These are phyloP conservation scores for Acanthamoeba sp. DNA, from an alignment of 208 protist genomes.

Conservation along the genomic window DNA sequence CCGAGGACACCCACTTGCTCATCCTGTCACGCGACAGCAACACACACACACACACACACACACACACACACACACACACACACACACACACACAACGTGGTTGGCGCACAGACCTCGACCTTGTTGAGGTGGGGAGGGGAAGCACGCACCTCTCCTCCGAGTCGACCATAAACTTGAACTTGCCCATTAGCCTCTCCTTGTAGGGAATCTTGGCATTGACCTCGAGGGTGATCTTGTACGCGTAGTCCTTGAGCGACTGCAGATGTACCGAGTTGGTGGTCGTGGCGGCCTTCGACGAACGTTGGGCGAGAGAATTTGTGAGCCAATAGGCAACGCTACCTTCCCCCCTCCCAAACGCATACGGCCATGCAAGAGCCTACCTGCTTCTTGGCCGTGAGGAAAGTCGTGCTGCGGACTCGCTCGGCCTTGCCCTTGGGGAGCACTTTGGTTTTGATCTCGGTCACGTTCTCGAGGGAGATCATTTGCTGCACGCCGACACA, in stretches of 20 bases:
- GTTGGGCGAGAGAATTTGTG: background rate
- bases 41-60: too few species aligned
- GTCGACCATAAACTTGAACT: conserved; percentile 69
- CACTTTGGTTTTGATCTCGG: conserved; percentile 41
- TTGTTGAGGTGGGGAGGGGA: too few species aligned
- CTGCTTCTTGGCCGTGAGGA: conserved; percentile 46
- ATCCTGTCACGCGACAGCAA: background rate
- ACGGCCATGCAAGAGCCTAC: background rate
- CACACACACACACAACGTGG: too few species aligned
- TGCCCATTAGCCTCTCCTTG: conserved; percentile 41
- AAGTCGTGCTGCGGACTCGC: background rate
- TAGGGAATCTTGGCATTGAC: conserved; percentile 38
- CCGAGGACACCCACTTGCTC: conserved; percentile 27
- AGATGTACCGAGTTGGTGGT: conserved; percentile 51
- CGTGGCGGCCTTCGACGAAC: background rate
- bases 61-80: too few species aligned
- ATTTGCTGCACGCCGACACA: conserved; percentile 19
- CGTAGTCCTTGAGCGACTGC: conserved; percentile 46
- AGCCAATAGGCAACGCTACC: too few species aligned
- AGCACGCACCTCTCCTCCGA: background rate
- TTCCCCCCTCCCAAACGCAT: too few species aligned
- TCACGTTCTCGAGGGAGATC: conserved; percentile 54
- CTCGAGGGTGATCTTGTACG: conserved; percentile 51
- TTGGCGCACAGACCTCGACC: too few species aligned
- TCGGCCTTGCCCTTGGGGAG: background rate